phyloP scores from a whole-genome alignment of 805 yeast species.

The Zygosaccharomyces pseudorouxii region DNA sequence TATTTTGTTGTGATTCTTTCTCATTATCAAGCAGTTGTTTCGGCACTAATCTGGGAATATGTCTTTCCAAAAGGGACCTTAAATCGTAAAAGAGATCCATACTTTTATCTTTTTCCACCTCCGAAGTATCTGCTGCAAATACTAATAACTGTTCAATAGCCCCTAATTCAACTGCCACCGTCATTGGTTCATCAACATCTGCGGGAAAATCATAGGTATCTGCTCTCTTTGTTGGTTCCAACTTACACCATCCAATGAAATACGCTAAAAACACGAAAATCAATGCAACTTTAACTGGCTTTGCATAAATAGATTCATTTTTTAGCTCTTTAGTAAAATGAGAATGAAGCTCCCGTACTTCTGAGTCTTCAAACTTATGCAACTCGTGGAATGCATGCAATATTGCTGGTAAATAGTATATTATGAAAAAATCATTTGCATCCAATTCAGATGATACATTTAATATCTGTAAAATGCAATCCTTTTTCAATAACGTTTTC shows the following conservation, averaged over 20 bases:
- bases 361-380: constrained; percentile 34
- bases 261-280: constrained; percentile 50
- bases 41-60: constrained; percentile 55
- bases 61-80: constrained; percentile 60
- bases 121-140: constrained; percentile 52
- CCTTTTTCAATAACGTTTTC: constrained; percentile 33
- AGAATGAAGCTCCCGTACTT: constrained; percentile 38
- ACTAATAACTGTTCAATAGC: constrained; percentile 66
- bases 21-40: constrained; percentile 49
- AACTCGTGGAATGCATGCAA: constrained; percentile 43
- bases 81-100: constrained; percentile 57
- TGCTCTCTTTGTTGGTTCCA: constrained; percentile 38
- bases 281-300: constrained; percentile 48
- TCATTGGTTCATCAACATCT: constrained; percentile 56
- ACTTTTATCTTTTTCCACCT: constrained; percentile 37
- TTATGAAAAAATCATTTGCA: constrained; percentile 57
- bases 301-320: constrained; percentile 41
- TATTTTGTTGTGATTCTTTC: constrained; percentile 23
- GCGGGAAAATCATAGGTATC: constrained; percentile 48
- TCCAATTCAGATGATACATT: constrained; percentile 45
- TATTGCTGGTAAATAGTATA: constrained; percentile 63
- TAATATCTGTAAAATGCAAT: constrained; percentile 39
- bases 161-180: constrained; percentile 54
- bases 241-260: constrained; percentile 66
- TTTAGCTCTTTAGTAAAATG: constrained; percentile 36